phyloP scores from a whole-genome alignment of 768 basidiomycete species.

The Termitomyces heimii region DNA sequence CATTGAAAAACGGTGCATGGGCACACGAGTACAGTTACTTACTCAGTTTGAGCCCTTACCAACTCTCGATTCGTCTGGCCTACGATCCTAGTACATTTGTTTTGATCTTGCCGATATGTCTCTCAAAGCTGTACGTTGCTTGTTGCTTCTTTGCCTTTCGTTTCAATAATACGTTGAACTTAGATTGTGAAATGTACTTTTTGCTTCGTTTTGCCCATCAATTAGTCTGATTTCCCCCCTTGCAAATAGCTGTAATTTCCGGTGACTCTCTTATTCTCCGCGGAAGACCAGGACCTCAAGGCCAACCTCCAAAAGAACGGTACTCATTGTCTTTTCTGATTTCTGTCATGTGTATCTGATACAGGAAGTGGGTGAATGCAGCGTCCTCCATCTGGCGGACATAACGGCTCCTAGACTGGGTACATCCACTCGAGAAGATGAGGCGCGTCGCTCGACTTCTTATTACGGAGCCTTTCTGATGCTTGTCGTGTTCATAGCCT shows the following conservation, averaged over 20 bases:
- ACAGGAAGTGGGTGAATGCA: constrained; percentile 22
- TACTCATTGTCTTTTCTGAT: constrained; percentile 21
- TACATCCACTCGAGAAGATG: constrained; percentile 79
- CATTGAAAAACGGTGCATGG: constrained; percentile 3
- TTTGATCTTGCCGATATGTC: constrained; percentile 41
- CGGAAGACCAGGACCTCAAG: constrained; percentile 69
- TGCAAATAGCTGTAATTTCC: constrained; percentile 69
- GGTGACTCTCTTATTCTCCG: constrained; percentile 87
- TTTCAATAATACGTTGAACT: not conserved
- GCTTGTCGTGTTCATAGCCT: constrained; percentile 38
- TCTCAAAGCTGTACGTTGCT: constrained; percentile 62
- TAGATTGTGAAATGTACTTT: constrained; percentile 57
- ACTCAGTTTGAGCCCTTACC: not conserved
- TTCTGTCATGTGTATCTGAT: not conserved
- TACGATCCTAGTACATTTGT: not conserved
- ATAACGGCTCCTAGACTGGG: constrained; percentile 82
- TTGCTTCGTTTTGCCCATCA: constrained; percentile 14
- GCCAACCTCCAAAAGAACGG: constrained; percentile 90
- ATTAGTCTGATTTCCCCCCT: constrained; percentile 14
- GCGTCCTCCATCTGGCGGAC: constrained; percentile 87
- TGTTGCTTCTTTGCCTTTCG: not conserved
- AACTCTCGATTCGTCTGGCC: not conserved
- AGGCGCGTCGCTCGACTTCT: constrained; percentile 41
- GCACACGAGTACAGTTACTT: not conserved
- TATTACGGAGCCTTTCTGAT: not conserved